phyloP scores from a whole-genome alignment of 108 stramenopile species.

The Skeletonema menzelii region DNA sequence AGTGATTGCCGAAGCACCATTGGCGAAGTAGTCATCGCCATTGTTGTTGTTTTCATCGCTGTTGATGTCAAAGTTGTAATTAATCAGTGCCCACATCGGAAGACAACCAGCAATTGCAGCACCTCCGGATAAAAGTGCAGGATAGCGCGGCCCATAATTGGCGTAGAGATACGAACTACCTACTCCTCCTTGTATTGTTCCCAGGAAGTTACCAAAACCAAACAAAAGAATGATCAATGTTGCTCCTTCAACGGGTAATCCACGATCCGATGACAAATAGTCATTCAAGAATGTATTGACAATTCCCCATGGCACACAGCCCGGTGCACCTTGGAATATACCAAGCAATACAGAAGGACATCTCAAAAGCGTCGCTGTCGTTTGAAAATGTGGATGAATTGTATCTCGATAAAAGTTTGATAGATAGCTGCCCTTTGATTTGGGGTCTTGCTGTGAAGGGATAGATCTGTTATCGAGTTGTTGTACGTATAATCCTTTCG shows the following conservation, averaged over 20 bases:
- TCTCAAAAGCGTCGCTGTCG: constrained; percentile 39
- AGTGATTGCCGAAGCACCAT: constrained; percentile 4
- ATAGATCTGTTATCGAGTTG: neutral
- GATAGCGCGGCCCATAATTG: constrained; percentile 55
- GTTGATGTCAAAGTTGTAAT: constrained; percentile 28
- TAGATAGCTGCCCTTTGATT: neutral
- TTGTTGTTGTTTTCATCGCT: neutral
- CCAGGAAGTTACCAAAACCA: constrained; percentile 77
- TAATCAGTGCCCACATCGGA: constrained; percentile 74
- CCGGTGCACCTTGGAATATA: constrained; percentile 86
- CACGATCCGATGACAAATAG: constrained; percentile 75
- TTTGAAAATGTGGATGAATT: constrained; percentile 37
- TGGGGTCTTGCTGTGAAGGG: neutral
- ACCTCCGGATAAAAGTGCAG: constrained; percentile 60
- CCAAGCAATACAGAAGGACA: constrained; percentile 69
- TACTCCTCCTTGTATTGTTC: constrained; percentile 71
- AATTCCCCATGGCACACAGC: constrained; percentile 84
- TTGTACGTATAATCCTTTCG: constrained; percentile 16
- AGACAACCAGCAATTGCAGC: constrained; percentile 63
- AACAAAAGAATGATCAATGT: constrained; percentile 72
- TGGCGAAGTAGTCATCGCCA: constrained; percentile 14
- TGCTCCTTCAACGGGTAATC: constrained; percentile 74
- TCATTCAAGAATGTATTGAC: constrained; percentile 87
- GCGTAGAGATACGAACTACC: constrained; percentile 62
- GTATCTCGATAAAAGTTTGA: constrained; percentile 8